These are phyloP conservation scores for Pichia occidentalis DNA, from an alignment of 805 yeast species.

Conservation along the genomic window DNA sequence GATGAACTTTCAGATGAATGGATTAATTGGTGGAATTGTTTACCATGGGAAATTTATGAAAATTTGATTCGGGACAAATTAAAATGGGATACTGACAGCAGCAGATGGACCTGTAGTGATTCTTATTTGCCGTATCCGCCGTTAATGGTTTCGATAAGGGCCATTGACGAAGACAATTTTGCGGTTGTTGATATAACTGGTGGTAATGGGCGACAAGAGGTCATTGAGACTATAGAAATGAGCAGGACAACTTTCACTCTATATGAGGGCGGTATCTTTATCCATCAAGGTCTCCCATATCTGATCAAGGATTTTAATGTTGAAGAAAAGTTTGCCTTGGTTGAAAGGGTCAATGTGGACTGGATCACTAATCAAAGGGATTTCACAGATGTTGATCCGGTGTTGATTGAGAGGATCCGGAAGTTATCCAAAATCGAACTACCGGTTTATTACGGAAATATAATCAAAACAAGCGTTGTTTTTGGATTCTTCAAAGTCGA, in stretches of 20 bases:
- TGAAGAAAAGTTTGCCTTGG: slow-evolving; percentile 75
- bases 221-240: slow-evolving; percentile 85
- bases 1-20: slow-evolving; percentile 21
- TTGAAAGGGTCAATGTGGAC: slow-evolving; percentile 82
- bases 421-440: slow-evolving; percentile 43
- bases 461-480: slow-evolving; percentile 66
- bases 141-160: slow-evolving; percentile 67
- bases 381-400: slow-evolving; percentile 87
- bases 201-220: slow-evolving; percentile 60
- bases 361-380: slow-evolving; percentile 93
- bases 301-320: slow-evolving; percentile 78
- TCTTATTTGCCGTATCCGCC: slow-evolving; percentile 79
- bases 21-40: slow-evolving; percentile 15
- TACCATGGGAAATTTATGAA: slow-evolving; percentile 19
- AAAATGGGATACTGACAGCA: slow-evolving; percentile 34
- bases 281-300: slow-evolving; percentile 91
- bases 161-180: slow-evolving; percentile 71
- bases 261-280: slow-evolving; percentile 86
- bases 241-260: slow-evolving; percentile 84
- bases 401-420: slow-evolving; percentile 57
- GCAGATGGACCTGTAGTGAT: slow-evolving; percentile 49
- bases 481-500: slow-evolving; percentile 92
- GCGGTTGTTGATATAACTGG: slow-evolving; percentile 90
- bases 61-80: slow-evolving; percentile 29
- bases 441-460: slow-evolving; percentile 71